Evolutionary conservation across 257 asterid species (phyloP).

Genomic region (Plectranthus barbatus): DNA sequence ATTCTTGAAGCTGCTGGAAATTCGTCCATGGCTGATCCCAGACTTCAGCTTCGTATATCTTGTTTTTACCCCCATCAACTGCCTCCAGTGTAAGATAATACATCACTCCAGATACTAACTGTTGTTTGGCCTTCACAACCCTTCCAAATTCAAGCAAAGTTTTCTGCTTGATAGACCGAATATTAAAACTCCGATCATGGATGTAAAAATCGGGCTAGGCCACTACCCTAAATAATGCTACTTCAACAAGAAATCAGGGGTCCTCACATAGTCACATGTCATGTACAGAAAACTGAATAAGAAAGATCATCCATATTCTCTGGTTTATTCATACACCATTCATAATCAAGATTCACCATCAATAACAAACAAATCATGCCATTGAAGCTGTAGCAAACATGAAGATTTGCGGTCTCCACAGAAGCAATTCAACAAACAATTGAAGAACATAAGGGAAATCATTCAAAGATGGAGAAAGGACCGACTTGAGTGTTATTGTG

Average conservation of each 20-base stretch:
- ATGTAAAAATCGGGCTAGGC: too few species aligned
- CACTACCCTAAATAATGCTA: too few species aligned
- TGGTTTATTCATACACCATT: neutral
- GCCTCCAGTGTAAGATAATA: slow-evolving; percentile 47
- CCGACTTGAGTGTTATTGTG: slow-evolving; percentile 37
- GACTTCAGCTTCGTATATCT: slow-evolving; percentile 43
- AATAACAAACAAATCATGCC: too few species aligned
- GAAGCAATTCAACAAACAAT: neutral
- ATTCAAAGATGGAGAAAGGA: neutral
- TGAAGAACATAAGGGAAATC: neutral
- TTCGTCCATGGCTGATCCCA: slow-evolving; percentile 66
- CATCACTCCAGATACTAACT: slow-evolving; percentile 37
- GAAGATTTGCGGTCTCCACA: neutral
- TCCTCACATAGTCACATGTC: too few species aligned
- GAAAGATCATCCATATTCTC: neutral
- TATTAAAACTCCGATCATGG: too few species aligned
- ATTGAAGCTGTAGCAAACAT: too few species aligned
- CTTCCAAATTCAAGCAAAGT: slow-evolving; percentile 28
- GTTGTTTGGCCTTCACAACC: slow-evolving; percentile 35
- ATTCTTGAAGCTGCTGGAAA: slow-evolving; percentile 45
- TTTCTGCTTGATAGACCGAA: slow-evolving; percentile 27
- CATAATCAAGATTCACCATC: neutral
- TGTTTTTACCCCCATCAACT: slow-evolving; percentile 32
- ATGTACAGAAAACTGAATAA: too few species aligned
- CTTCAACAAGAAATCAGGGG: too few species aligned